These are phyloP conservation scores for Aschersonia sp. DNA, from an alignment of 2,329 filamentous ascomycete species.

Conservation along the genomic window DNA sequence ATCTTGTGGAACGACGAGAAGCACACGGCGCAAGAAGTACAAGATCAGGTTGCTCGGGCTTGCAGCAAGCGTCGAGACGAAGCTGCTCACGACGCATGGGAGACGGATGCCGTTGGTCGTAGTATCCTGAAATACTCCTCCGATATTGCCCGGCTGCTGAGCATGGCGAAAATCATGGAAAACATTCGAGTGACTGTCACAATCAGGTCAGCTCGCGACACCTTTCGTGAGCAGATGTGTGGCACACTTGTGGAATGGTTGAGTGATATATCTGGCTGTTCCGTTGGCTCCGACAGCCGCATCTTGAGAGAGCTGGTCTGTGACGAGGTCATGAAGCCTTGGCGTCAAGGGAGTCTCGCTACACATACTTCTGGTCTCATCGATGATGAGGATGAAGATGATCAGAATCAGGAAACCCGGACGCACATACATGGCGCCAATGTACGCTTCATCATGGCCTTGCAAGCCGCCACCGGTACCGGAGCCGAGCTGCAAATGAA, in stretches of 20 bases:
- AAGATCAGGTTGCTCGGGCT: constrained; percentile 77
- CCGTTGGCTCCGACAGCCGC: constrained; percentile 63
- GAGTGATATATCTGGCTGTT: constrained; percentile 79
- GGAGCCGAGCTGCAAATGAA: constrained; percentile 14
- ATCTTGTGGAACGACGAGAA: constrained; percentile 98
- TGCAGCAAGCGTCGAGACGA: constrained; percentile 59
- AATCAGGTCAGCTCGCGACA: constrained; percentile 83
- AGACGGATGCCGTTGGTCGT: constrained; percentile 78
- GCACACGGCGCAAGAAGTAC: constrained; percentile 84
- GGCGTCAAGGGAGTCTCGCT: constrained; percentile 74
- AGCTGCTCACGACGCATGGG: constrained; percentile 62
- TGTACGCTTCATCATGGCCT: constrained; percentile 20
- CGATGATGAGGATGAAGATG: constrained; percentile 30
- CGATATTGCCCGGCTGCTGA: constrained; percentile 58
- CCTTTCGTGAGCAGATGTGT: constrained; percentile 96
- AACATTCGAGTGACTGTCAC: constrained; percentile 94
- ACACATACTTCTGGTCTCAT: constrained; percentile 45
- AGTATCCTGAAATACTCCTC: constrained; percentile 66
- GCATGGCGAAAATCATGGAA: constrained; percentile 75
- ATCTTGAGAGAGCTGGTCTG: constrained; percentile 73
- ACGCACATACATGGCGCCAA: constrained; percentile 17
- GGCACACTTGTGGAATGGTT: constrained; percentile 97
- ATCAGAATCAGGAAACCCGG: constrained; percentile 27
- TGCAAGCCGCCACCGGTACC: constrained; percentile 18
- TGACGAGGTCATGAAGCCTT: constrained; percentile 78